Evolutionary conservation across 2,329 filamentous ascomycete species (phyloP), one percentile per base, ranked within the genome.

Genomic region (Cyanodermella asteris): DNA sequence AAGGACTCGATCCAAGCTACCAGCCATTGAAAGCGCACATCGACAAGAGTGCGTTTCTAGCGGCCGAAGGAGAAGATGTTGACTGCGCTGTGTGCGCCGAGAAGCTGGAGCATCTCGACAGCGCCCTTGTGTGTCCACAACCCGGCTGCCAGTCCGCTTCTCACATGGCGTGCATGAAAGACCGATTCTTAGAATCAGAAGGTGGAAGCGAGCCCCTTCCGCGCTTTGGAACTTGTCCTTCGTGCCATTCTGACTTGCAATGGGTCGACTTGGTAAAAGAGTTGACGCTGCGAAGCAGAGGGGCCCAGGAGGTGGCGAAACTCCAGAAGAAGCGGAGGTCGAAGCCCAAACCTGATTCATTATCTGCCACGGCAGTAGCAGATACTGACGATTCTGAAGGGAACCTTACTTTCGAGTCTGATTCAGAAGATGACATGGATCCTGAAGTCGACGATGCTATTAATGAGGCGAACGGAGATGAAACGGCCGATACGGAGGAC

Each of bases 251-350:
- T 0, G 46, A 54, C 4, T 49, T 81, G 2, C 44, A 56, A 25
- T 94, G 84, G 84, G 55, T 59, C 0, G 64, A 74, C 23, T 64
- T 93, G 50, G 73, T 90, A 52, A 82, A 70, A 41, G 82, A 91
- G 42, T 48, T 91, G 36, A 87, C 63, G 25, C 49, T 91, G 24
- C 61, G 84, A 16, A 54, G 65, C 18, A 61, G 77, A 13, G 81
- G 73, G 1, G 47, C 59, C 27, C 72, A 73, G 29, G 72, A 81
- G 34, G 51, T 82, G 1, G 61, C 69, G 20, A 67, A 67, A 35
- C 38, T 91, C 14, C 56, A 80, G 36, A 76, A 66, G 43, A 50
- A 50, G 30, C 54, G 49, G 31, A 49, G 45, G n/a, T n/a, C n/a
- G n/a, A n/a, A n/a, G n/a, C n/a, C n/a, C n/a, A n/a, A n/a, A n/a